Conservation (phyloP, 352 stramenopile genomes). For the Globisporangium abappressorium region DNA sequence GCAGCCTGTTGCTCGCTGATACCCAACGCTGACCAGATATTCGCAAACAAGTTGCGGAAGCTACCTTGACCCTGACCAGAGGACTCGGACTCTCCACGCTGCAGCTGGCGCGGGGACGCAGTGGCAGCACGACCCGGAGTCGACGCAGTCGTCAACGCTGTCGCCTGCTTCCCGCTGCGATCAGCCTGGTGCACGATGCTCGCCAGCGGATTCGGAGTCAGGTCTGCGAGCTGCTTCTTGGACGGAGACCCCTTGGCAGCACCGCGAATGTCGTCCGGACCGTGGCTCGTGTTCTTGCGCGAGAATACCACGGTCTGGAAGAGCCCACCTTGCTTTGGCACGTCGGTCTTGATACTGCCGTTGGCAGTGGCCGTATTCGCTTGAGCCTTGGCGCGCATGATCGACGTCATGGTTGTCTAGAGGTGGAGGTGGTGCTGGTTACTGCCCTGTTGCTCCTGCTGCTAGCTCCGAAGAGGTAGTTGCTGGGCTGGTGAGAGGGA, state of each 20-base stretch:
- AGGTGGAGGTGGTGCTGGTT: neutral
- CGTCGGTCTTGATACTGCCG: slow-evolving; percentile 27
- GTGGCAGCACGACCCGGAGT: slow-evolving; percentile 13
- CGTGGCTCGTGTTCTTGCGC: slow-evolving; percentile 52
- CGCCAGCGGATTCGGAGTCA: slow-evolving; percentile 45
- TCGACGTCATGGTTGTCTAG: slow-evolving; percentile 20
- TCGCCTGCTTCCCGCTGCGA: slow-evolving; percentile 49
- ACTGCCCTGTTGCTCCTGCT: slow-evolving; percentile 4
- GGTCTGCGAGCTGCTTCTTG: slow-evolving; percentile 39
- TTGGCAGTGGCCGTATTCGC: slow-evolving; percentile 17
- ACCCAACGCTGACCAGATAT: slow-evolving; percentile 62
- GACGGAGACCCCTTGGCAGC: slow-evolving; percentile 24
- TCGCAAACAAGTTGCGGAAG: slow-evolving; percentile 64
- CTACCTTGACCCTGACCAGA: slow-evolving; percentile 32
- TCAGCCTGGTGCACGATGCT: slow-evolving; percentile 72
- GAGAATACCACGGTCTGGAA: slow-evolving; percentile 73
- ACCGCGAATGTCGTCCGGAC: slow-evolving; percentile 32
- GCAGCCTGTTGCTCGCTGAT: slow-evolving; percentile 59
- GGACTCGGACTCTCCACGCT: slow-evolving; percentile 25
- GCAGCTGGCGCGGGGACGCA: slow-evolving; percentile 18
- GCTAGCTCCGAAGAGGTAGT: slow-evolving; percentile 4
- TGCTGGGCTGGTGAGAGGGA: neutral
- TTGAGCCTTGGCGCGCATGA: slow-evolving; percentile 30
- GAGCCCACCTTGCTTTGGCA: slow-evolving; percentile 28
- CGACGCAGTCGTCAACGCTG: slow-evolving; percentile 11